These are phyloP conservation scores for Yamadazyma sp. DNA, from an alignment of 805 yeast genomes.

Conservation along the genomic window DNA sequence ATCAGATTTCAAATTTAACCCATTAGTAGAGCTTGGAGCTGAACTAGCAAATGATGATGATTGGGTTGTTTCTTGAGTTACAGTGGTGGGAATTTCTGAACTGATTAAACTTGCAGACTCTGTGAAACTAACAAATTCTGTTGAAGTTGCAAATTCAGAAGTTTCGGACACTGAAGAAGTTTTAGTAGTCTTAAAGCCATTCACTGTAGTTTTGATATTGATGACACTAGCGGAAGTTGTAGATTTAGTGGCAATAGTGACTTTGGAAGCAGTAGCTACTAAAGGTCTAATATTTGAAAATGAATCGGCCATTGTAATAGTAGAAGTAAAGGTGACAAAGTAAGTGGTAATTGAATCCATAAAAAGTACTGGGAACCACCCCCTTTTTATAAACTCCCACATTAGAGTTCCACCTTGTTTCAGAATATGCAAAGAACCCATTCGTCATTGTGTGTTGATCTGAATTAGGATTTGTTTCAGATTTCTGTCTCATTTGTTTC, in stretches of 20 bases:
- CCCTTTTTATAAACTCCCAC: too few relatives aligned
- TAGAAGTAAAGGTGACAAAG: conserved; percentile 10
- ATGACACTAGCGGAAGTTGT: conserved; percentile 1
- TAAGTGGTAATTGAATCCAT: conserved; percentile 7
- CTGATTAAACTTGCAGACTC: not conserved
- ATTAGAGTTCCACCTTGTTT: too few relatives aligned
- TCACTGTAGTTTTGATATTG: too few relatives aligned
- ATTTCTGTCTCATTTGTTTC: conserved; percentile 6
- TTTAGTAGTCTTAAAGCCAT: not conserved
- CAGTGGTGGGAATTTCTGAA: not conserved
- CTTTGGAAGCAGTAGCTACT: conserved; percentile 5
- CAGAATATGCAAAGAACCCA: too few relatives aligned
- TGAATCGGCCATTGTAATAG: conserved; percentile 5
- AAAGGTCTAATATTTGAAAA: conserved; percentile 5
- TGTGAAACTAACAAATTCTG: not conserved
- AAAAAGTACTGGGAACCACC: not conserved
- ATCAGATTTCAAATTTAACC: not conserved
- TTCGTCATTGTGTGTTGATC: too few relatives aligned
- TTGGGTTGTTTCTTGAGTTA: not conserved
- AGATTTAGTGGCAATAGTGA: conserved; percentile 1
- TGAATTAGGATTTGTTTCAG: too few relatives aligned
- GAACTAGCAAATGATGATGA: too few relatives aligned
- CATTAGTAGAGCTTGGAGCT: not conserved
- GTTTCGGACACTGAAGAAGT: not conserved
- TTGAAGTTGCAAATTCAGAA: too few relatives aligned